Evolutionary conservation across 2,329 filamentous ascomycete genomes (phyloP).

Genomic region (Cadophora gregata): DNA sequence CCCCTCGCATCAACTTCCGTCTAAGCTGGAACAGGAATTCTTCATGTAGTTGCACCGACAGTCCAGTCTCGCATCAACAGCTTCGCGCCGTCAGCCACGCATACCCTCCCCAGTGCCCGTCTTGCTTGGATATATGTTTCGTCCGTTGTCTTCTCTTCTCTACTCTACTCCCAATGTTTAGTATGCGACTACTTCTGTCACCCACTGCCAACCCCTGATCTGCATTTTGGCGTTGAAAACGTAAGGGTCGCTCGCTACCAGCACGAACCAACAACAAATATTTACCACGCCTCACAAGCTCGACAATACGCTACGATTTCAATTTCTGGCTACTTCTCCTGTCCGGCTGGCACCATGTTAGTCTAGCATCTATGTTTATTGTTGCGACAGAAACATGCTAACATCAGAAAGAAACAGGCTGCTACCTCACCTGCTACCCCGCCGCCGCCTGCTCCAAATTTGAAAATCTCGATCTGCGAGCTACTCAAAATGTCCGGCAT

Average conservation of each 20-base stretch:
- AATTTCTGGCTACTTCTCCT: neutral
- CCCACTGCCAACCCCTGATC: too few relatives aligned
- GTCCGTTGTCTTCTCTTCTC: neutral
- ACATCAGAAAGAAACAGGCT: neutral
- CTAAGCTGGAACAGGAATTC: neutral
- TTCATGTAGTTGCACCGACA: conserved; percentile 8
- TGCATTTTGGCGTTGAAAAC: neutral
- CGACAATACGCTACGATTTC: neutral
- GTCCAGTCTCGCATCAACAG: neutral
- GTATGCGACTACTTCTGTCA: neutral
- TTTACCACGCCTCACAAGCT: neutral
- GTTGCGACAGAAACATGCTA: neutral
- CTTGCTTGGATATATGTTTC: neutral
- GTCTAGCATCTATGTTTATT: neutral
- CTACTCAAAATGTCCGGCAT: conserved; percentile 31
- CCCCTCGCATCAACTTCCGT: neutral
- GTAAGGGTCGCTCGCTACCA: too few relatives aligned
- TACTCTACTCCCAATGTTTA: conserved; percentile 3
- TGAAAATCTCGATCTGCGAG: neutral
- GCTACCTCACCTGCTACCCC: conserved; percentile 8
- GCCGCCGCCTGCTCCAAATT: neutral
- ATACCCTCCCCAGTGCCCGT: neutral
- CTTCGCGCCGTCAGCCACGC: neutral
- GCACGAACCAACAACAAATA: neutral
- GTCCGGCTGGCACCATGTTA: conserved; percentile 1